Evolutionary conservation across 768 basidiomycete species (phyloP).

Genomic region (Holtermanniella nyarrowii): DNA sequence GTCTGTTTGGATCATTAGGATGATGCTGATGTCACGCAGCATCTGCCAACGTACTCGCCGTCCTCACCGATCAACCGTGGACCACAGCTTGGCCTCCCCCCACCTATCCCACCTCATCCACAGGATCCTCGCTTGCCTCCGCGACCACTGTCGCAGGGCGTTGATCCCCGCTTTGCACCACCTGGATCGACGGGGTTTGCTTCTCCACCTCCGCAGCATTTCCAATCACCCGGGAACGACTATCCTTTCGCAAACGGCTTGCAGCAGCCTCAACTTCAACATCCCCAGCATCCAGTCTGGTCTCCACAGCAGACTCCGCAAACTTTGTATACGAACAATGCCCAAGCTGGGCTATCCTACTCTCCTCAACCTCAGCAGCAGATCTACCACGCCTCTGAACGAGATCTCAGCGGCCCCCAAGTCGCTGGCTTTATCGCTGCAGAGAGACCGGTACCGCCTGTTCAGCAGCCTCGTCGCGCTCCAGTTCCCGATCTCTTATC

Average conservation of each 20-base stretch:
- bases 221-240: no score
- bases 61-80: neutral
- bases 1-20: neutral
- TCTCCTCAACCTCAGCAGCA: constrained; percentile 4
- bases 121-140: constrained; percentile 25
- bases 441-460: no score
- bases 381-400: no score
- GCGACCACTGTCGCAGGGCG: constrained; percentile 16
- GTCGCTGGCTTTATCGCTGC: no score
- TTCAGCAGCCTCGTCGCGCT: constrained; percentile 13
- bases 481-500: constrained; percentile 81
- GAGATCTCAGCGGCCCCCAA: no score
- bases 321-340: neutral
- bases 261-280: constrained; percentile 4
- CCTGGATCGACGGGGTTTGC: no score
- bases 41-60: neutral
- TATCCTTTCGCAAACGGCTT: constrained; percentile 55
- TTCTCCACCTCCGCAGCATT: no score
- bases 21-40: neutral
- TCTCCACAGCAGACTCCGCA: constrained; percentile 1
- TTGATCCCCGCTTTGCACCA: constrained; percentile 15
- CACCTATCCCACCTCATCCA: constrained; percentile 35
- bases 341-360: neutral
- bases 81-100: constrained; percentile 1
- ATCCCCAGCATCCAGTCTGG: neutral